Evolutionary conservation across 73 alveolate genomes (phyloP).

Genomic region (Symbiodinium pilosum): DNA sequence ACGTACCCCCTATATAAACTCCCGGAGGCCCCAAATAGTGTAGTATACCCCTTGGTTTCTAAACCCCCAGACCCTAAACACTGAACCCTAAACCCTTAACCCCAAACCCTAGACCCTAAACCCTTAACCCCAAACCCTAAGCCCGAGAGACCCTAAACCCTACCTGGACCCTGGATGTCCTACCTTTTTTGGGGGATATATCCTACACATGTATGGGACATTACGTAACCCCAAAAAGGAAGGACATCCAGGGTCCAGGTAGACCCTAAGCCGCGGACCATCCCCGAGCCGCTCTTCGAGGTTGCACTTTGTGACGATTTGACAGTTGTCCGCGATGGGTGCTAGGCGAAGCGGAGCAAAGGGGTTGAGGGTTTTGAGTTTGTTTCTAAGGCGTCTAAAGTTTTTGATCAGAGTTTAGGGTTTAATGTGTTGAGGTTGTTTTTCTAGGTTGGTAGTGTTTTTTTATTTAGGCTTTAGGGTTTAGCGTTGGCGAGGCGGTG

Average conservation of each 20-base stretch:
- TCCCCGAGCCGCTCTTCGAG: constrained; percentile 20
- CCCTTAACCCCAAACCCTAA: too few species aligned
- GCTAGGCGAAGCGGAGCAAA: constrained; percentile 16
- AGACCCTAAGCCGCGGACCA: not conserved
- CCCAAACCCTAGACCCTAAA: not conserved
- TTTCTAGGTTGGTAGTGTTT: too few species aligned
- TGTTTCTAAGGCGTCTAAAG: not conserved
- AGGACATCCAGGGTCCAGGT: not conserved
- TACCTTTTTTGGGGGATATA: too few species aligned
- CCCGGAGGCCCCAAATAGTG: too few species aligned
- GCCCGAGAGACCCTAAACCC: too few species aligned
- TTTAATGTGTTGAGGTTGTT: too few species aligned
- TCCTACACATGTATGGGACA: not conserved
- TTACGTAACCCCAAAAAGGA: not conserved
- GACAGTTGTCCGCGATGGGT: constrained; percentile 70
- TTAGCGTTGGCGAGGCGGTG: too few species aligned
- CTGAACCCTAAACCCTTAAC: not conserved
- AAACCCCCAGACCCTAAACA: not conserved
- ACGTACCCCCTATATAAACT: too few species aligned
- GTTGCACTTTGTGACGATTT: constrained; percentile 65
- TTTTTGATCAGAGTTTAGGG: not conserved
- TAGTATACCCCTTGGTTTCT: too few species aligned
- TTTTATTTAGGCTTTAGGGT: too few species aligned
- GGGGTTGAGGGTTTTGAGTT: not conserved
- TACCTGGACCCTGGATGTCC: too few species aligned